Evolutionary conservation across 345 rosid species (phyloP).

Genomic region (Syzygium aqueum): DNA sequence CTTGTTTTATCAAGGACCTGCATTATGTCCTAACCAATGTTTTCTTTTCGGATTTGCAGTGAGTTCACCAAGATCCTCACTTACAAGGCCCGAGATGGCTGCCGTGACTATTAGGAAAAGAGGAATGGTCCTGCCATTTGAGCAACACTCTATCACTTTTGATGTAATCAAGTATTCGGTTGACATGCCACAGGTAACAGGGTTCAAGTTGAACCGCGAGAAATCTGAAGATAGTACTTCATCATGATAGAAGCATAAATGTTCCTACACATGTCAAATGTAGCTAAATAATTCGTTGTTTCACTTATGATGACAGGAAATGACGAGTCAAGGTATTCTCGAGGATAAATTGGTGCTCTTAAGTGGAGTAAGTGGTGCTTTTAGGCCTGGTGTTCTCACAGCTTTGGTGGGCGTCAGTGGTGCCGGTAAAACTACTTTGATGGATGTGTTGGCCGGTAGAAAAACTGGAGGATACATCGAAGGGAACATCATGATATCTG

Average conservation of each 20-base stretch:
- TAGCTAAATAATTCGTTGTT: background rate
- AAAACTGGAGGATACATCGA: constrained; percentile 47
- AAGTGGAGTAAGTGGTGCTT: constrained; percentile 37
- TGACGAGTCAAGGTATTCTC: constrained; percentile 30
- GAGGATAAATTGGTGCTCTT: constrained; percentile 39
- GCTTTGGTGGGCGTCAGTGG: constrained; percentile 55
- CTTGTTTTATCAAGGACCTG: background rate
- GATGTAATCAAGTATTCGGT: constrained; percentile 37
- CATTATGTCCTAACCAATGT: background rate
- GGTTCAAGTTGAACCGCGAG: background rate
- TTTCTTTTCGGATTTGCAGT: background rate
- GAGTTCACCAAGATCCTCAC: background rate
- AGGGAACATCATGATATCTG: constrained; percentile 32
- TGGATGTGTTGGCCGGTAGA: constrained; percentile 54
- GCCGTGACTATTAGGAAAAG: constrained; percentile 5
- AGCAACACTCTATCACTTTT: constrained; percentile 40
- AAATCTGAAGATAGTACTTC: background rate
- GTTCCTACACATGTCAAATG: background rate
- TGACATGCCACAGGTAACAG: constrained; percentile 50
- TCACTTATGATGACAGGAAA: constrained; percentile 18
- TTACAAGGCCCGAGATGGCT: background rate
- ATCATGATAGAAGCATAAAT: background rate
- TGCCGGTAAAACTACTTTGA: constrained; percentile 50
- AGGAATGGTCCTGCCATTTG: constrained; percentile 65
- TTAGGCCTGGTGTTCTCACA: constrained; percentile 54